Evolutionary conservation across 2,329 filamentous ascomycete genomes (phyloP).

Genomic region (Aphanoascus verrucosus): DNA sequence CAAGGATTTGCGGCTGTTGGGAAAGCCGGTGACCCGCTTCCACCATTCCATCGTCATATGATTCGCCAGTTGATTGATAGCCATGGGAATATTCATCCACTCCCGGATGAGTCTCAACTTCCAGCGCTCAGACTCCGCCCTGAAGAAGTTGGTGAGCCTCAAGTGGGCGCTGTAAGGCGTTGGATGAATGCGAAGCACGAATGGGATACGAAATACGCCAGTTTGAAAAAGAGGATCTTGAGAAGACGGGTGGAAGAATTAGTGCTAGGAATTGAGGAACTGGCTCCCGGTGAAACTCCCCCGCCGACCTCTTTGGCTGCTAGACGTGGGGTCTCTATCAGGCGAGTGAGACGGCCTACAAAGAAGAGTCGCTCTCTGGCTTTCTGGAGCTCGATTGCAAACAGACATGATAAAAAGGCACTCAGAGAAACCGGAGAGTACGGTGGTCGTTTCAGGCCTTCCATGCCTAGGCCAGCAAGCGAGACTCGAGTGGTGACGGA

Average conservation of each 20-base stretch:
- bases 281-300: conserved; percentile 61
- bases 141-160: conserved; percentile 64
- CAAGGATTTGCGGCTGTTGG: conserved; percentile 46
- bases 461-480: conserved; percentile 5
- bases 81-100: conserved; percentile 60
- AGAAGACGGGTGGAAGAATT: conserved; percentile 64
- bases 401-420: conserved; percentile 72
- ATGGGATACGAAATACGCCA: conserved; percentile 64
- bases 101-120: conserved; percentile 55
- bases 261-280: conserved; percentile 57
- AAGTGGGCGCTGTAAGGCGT: conserved; percentile 65
- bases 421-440: conserved; percentile 31
- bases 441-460: neutral
- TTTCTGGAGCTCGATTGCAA: conserved; percentile 80
- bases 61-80: conserved; percentile 77
- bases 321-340: conserved; percentile 34
- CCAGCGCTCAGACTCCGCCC: conserved; percentile 54
- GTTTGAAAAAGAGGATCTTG: conserved; percentile 59
- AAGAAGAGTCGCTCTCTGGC: conserved; percentile 63
- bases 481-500: conserved; percentile 18
- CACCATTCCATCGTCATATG: conserved; percentile 74
- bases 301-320: conserved; percentile 72
- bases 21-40: conserved; percentile 75
- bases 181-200: conserved; percentile 67
- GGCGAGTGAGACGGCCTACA: conserved; percentile 44